These are phyloP conservation scores for Colletotrichum karsti DNA, from an alignment of 2,329 filamentous ascomycete genomes.

Conservation along the genomic window DNA sequence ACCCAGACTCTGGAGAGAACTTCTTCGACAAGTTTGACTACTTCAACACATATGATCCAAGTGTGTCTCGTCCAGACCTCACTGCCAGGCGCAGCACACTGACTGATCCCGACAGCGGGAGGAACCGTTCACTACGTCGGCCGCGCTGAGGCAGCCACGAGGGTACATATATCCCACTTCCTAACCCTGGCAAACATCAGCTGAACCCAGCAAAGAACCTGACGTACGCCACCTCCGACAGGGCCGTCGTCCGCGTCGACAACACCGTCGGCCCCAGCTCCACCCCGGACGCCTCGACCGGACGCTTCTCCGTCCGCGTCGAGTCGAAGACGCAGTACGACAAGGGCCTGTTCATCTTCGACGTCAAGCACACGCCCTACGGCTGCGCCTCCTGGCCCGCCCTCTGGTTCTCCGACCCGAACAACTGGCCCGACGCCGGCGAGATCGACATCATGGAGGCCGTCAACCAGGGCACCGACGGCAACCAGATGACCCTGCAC, in stretches of 20 bases:
- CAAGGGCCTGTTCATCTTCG: constrained; percentile 73
- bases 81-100: constrained; percentile 8
- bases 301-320: constrained; percentile 70
- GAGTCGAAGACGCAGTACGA: constrained; percentile 68
- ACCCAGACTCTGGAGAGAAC: constrained; percentile 53
- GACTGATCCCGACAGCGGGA: constrained; percentile 37
- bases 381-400: constrained; percentile 73
- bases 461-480: constrained; percentile 60
- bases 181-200: background rate
- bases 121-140: constrained; percentile 66
- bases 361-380: constrained; percentile 69
- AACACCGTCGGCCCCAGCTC: constrained; percentile 59
- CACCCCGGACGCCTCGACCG: constrained; percentile 60
- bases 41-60: constrained; percentile 57
- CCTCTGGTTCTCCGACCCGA: constrained; percentile 70
- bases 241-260: constrained; percentile 69
- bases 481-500: constrained; percentile 70
- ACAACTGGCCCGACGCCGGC: constrained; percentile 69
- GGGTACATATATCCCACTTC: constrained; percentile 43
- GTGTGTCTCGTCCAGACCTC: constrained; percentile 37
- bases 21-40: constrained; percentile 68
- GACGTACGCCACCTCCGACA: constrained; percentile 60
- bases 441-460: constrained; percentile 73
- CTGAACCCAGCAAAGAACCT: constrained; percentile 58
- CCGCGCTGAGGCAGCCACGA: constrained; percentile 44